These are phyloP conservation scores for Venturia pyrina DNA, from an alignment of 2,329 filamentous ascomycete species.

Conservation along the genomic window DNA sequence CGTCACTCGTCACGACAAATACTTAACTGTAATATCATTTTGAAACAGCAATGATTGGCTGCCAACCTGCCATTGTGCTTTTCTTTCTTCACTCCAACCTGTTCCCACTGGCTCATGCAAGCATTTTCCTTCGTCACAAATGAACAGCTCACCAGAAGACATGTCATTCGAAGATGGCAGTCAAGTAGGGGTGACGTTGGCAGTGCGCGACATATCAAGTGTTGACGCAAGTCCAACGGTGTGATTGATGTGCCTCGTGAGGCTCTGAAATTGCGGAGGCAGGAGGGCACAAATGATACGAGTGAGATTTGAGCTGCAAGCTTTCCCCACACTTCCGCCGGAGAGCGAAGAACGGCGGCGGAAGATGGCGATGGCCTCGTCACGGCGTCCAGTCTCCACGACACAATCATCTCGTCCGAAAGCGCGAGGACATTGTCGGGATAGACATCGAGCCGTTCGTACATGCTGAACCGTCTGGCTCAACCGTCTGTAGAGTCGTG, in stretches of 20 bases:
- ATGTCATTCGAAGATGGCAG: background rate
- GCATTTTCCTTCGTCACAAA: background rate
- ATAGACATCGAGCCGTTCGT: background rate
- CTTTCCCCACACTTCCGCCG: background rate
- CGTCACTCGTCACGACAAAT: too few relatives aligned
- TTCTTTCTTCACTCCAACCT: too few relatives aligned
- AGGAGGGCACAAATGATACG: background rate
- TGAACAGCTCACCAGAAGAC: background rate
- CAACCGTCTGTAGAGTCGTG: too few relatives aligned
- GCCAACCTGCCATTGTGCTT: too few relatives aligned
- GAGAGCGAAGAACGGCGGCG: background rate
- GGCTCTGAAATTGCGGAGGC: background rate
- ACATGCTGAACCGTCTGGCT: too few relatives aligned
- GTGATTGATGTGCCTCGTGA: background rate
- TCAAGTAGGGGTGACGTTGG: background rate
- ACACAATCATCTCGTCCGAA: background rate
- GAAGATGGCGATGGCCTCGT: too few relatives aligned
- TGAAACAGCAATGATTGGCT: too few relatives aligned
- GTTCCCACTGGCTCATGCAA: background rate
- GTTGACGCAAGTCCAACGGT: too few relatives aligned
- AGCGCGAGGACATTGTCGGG: background rate
- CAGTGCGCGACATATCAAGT: background rate
- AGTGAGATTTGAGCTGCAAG: background rate
- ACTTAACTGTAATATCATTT: too few relatives aligned
- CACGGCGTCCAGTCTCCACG: background rate